phyloP scores from a whole-genome alignment of 805 yeast genomes.

The Danielia oregonensis region DNA sequence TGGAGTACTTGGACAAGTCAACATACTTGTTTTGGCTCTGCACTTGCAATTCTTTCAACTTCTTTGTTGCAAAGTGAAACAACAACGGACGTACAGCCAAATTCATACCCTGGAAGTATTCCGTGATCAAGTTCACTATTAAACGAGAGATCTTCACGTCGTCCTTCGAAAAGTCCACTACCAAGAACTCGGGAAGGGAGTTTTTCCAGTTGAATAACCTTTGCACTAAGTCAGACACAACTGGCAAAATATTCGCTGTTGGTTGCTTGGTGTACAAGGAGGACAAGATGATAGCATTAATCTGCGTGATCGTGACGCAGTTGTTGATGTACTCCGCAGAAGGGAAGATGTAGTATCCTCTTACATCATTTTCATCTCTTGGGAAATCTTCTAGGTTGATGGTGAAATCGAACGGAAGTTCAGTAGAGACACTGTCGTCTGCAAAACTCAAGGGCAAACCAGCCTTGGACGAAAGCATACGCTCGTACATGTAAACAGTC shows the following conservation, averaged over 20 bases:
- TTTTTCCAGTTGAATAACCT: slow-evolving; percentile 66
- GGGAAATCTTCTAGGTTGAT: slow-evolving; percentile 43
- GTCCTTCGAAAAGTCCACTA: slow-evolving; percentile 56
- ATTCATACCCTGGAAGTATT: slow-evolving; percentile 78
- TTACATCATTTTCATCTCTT: slow-evolving; percentile 46
- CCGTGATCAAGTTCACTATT: slow-evolving; percentile 74
- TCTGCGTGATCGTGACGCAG: slow-evolving; percentile 75
- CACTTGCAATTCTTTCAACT: slow-evolving; percentile 47
- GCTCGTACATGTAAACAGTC: slow-evolving; percentile 50
- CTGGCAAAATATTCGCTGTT: slow-evolving; percentile 69
- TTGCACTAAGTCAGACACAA: slow-evolving; percentile 65
- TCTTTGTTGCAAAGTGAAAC: slow-evolving; percentile 71
- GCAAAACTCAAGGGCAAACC: slow-evolving; percentile 77
- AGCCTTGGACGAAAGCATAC: slow-evolving; percentile 80
- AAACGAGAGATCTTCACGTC: slow-evolving; percentile 59
- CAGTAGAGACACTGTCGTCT: slow-evolving; percentile 78
- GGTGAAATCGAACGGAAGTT: slow-evolving; percentile 68
- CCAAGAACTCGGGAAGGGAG: slow-evolving; percentile 58
- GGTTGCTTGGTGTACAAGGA: slow-evolving; percentile 74
- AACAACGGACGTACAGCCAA: slow-evolving; percentile 73
- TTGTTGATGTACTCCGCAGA: slow-evolving; percentile 73
- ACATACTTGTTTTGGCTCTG: slow-evolving; percentile 48
- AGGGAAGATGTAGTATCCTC: slow-evolving; percentile 68
- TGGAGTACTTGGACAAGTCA: slow-evolving; percentile 65
- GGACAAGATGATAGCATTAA: slow-evolving; percentile 68